Evolutionary conservation across 768 basidiomycete genomes (phyloP).

Genomic region (Macrolepiota albuminosa): DNA sequence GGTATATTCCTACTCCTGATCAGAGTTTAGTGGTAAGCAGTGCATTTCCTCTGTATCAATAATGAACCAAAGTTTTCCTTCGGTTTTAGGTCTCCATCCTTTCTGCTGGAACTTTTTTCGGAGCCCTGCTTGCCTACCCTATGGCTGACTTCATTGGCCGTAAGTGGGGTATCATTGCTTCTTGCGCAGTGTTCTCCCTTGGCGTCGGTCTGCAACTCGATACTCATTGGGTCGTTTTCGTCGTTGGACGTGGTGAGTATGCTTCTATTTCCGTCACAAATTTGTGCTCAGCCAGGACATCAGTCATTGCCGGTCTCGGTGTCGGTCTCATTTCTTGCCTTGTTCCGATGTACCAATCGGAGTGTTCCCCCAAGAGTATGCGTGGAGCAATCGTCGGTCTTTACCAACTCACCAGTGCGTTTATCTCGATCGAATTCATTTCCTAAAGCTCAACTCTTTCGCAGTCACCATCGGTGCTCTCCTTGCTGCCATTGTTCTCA

Average conservation of each 20-base stretch:
- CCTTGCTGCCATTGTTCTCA: conserved; percentile 64
- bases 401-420: conserved; percentile 25
- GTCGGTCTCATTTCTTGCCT: conserved; percentile 75
- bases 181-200: conserved; percentile 54
- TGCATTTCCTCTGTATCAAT: neutral
- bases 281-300: conserved; percentile 19
- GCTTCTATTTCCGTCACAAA: neutral
- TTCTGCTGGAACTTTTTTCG: conserved; percentile 87
- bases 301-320: conserved; percentile 73
- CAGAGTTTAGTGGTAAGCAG: conserved; percentile 34
- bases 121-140: conserved; percentile 47
- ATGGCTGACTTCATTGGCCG: conserved; percentile 47
- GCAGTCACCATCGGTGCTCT: conserved; percentile 73
- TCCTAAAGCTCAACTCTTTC: conserved; percentile 43
- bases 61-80: neutral
- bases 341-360: conserved; percentile 47
- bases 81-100: conserved; percentile 48
- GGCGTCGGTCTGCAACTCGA: conserved; percentile 61
- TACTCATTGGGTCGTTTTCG: conserved; percentile 21
- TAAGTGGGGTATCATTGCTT: conserved; percentile 54
- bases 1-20: conserved; percentile 38
- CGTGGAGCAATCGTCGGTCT: conserved; percentile 62
- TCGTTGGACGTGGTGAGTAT: conserved; percentile 22
- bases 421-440: neutral
- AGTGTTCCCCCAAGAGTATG: conserved; percentile 65